Conservation (phyloP, 2,329 filamentous ascomycete genomes). For the Anisogramma anomala region DNA sequence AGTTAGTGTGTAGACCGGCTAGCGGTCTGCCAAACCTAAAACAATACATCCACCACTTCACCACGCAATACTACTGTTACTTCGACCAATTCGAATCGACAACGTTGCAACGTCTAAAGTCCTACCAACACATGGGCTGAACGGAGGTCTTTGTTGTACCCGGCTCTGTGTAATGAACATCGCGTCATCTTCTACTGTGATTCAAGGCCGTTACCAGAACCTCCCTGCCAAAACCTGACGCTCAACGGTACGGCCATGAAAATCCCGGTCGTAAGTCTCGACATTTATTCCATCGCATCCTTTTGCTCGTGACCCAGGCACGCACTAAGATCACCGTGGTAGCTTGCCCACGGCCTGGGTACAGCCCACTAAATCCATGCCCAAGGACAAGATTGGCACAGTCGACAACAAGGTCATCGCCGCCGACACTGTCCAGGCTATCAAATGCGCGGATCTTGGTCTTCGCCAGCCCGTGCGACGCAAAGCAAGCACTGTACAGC, state of each 20-base stretch:
- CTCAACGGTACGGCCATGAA: constrained; percentile 63
- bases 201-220: constrained; percentile 29
- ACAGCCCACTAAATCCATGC: constrained; percentile 55
- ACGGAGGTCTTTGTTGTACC: too few relatives aligned
- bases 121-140: too few relatives aligned
- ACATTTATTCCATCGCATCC: neutral
- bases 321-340: constrained; percentile 7
- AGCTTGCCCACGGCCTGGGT: constrained; percentile 63
- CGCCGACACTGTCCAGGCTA: constrained; percentile 44
- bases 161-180: too few relatives aligned
- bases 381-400: constrained; percentile 28
- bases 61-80: too few relatives aligned
- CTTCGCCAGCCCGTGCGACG: too few relatives aligned
- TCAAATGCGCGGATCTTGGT: constrained; percentile 50
- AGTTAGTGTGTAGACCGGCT: too few relatives aligned
- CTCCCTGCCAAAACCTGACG: constrained; percentile 47
- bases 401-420: constrained; percentile 43
- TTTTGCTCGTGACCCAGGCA: neutral
- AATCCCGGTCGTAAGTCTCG: constrained; percentile 51
- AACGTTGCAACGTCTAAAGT: too few relatives aligned
- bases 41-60: too few relatives aligned
- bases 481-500: too few relatives aligned
- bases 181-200: too few relatives aligned
- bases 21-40: too few relatives aligned
- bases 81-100: too few relatives aligned